Percentiles rank a stretch among this genome's conserved stretches.
Conservation (phyloP, 1,139 yeast species). For the Debaryomyces udenii region DNA sequence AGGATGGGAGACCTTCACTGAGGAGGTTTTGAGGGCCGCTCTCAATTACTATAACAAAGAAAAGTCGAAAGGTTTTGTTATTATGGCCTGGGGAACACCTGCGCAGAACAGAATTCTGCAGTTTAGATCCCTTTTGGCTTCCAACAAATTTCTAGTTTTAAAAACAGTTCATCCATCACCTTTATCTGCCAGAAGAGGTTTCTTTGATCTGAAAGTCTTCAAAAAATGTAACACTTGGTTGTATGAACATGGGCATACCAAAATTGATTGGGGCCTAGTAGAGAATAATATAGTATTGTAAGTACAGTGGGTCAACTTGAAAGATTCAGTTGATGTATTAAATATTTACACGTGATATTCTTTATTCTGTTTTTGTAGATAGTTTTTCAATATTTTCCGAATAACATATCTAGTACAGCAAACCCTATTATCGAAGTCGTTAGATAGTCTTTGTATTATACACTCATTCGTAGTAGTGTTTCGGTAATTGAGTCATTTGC, state of each 20-base stretch:
- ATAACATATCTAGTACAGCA: not conserved
- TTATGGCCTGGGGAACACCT: slow-evolving; percentile 94
- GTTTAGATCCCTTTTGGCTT: slow-evolving; percentile 32
- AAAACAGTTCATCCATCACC: slow-evolving; percentile 95
- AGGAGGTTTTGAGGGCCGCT: slow-evolving; percentile 57
- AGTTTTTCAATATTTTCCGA: not conserved
- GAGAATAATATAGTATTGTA: slow-evolving; percentile 29
- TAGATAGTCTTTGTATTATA: not conserved
- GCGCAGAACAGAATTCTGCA: slow-evolving; percentile 73
- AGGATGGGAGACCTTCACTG: slow-evolving; percentile 96
- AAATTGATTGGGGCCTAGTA: slow-evolving; percentile 66
- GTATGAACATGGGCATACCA: slow-evolving; percentile 42
- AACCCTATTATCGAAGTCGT: not conserved
- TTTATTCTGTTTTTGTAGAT: not conserved
- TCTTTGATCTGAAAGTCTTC: slow-evolving; percentile 75
- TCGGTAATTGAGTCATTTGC: too few relatives aligned
- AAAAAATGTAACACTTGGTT: slow-evolving; percentile 76
- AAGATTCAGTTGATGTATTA: not conserved
- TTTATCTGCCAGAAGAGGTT: slow-evolving; percentile 83
- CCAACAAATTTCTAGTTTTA: slow-evolving; percentile 50
- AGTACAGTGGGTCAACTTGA: not conserved
- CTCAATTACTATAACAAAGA: slow-evolving; percentile 36
- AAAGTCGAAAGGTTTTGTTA: slow-evolving; percentile 58
- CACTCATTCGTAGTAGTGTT: too few relatives aligned
- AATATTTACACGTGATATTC: not conserved